Base-by-base conservation (phyloP, 164 flowering plant genomes). In the Annona squamosa region DNA sequence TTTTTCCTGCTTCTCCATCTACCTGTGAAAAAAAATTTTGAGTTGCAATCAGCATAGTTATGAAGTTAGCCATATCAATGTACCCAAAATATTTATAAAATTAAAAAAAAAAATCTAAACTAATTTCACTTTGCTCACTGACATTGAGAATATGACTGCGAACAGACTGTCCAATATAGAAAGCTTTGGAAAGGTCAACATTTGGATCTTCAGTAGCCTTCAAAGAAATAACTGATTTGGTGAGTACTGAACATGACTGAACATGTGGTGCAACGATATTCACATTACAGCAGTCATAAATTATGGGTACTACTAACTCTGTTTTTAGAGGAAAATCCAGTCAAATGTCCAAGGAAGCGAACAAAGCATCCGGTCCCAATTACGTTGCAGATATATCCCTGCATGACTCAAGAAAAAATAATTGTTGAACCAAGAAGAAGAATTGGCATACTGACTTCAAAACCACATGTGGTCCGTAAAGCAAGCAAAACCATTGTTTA, bases 321-420 rank as follows among this genome's bases (percentile, higher is more conserved):
- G 65, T 81, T 83, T 83, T 87, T 86, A 2, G 98, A 91, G 72
- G 91, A 82, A 77, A 93, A 96, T 37, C 94, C 99, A 73, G 99
- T 96, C 80, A 96, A 77, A 43, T 84, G 91, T 45, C 99, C 98
- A 81, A 96, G 88, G 81, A 83, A 96, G 59, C 98, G 98, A 42
- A 96, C 93, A 86, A 96, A 96, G 83, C 91, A 91, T 6, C 99
- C 99, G 79, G 82, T 82, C 73, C 90, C 97, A 74, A 91, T 96
- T 68, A 89, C 12, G 74, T 93, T 93, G 76, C 95, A 91, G 43
- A 96, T 75, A 65, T 91, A 96, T 0, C 99, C 99, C 98, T 94
- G 90, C 52, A 79, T 71, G 44, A 72, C 45, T 17, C 62, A 72
- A 45, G 52, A 64, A 16, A 75, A 64, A 57, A 2, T 66, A 37